These are phyloP conservation scores for Gracilaria vermiculophylla DNA, from an alignment of 23 red algal genomes.

Conservation along the genomic window DNA sequence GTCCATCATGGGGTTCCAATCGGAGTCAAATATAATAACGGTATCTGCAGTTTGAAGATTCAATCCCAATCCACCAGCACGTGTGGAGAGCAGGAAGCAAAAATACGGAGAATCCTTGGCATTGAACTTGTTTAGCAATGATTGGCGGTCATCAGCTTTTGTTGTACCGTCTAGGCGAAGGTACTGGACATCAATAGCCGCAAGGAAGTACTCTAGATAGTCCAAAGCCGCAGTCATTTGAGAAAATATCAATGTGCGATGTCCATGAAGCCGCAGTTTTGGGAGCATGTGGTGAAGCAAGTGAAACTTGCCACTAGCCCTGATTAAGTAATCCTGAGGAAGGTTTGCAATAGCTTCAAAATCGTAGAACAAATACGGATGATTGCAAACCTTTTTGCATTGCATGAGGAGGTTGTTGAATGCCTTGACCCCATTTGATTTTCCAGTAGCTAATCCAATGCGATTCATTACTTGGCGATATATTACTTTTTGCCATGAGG, in stretches of 20 bases:
- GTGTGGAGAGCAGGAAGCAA: constrained; percentile 95
- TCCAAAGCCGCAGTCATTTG: constrained; percentile 97
- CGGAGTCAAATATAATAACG: constrained; percentile 98
- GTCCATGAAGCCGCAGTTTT: constrained; percentile 81
- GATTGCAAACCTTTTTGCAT: constrained; percentile 97
- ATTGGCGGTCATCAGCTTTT: constrained; percentile 84
- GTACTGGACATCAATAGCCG: constrained; percentile 66
- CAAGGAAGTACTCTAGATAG: constrained; percentile 81
- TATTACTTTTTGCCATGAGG: constrained; percentile 89
- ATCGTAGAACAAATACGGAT: constrained; percentile 97
- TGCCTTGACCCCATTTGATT: constrained; percentile 34
- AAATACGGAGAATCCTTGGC: constrained; percentile 80
- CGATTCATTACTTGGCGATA: constrained; percentile 79
- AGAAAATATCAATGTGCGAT: constrained; percentile 89
- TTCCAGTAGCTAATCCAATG: constrained; percentile 70
- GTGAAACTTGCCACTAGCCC: constrained; percentile 93
- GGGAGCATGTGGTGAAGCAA: constrained; percentile 82
- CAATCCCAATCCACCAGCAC: constrained; percentile 93
- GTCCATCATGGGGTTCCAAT: constrained; percentile 99
- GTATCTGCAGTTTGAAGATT: constrained; percentile 99
- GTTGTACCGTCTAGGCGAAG: constrained; percentile 92
- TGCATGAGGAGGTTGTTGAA: constrained; percentile 97
- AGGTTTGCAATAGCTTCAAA: constrained; percentile 61
- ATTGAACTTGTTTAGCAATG: constrained; percentile 91
- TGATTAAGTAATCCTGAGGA: constrained; percentile 70